These are phyloP conservation scores for Fusarium miscanthi DNA, from an alignment of 2,329 filamentous ascomycete species.

Conservation along the genomic window DNA sequence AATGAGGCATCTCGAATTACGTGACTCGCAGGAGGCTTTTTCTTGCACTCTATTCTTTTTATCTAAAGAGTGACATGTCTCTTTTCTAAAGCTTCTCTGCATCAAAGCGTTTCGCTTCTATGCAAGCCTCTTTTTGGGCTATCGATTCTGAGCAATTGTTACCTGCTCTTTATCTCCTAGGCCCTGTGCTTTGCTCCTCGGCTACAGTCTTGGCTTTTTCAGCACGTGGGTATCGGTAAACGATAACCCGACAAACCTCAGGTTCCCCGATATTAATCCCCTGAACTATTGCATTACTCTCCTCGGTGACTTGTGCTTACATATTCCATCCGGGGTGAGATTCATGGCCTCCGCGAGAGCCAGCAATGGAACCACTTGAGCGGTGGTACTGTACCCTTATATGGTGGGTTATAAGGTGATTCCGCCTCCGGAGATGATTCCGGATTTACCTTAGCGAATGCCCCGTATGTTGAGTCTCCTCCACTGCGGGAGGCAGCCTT, in stretches of 20 bases:
- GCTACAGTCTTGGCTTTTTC: neutral
- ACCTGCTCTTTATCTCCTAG: neutral
- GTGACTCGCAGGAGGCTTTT: neutral
- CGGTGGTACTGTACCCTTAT: neutral
- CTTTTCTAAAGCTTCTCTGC: neutral
- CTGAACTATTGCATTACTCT: conserved; percentile 9
- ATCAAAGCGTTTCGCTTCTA: conserved; percentile 9
- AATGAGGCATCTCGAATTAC: neutral
- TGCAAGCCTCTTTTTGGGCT: conserved; percentile 11
- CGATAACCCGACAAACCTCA: neutral
- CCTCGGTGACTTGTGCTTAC: neutral
- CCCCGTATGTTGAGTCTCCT: neutral
- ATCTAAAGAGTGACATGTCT: neutral
- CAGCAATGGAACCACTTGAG: neutral
- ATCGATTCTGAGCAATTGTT: neutral
- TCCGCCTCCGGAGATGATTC: conserved; percentile 5
- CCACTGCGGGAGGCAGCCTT: conserved; percentile 23
- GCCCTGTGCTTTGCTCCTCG: neutral
- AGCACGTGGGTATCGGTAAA: neutral
- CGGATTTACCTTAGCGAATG: conserved; percentile 5
- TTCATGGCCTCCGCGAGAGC: neutral
- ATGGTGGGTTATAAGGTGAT: neutral
- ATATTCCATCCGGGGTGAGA: conserved; percentile 2
- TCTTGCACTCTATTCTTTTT: neutral
- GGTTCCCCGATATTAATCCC: conserved; percentile 2